A percentile compares a stretch with the other conserved stretches of the same genome.
Evolutionary conservation across 768 basidiomycete species (phyloP).

Genomic region (Vararia minispora): DNA sequence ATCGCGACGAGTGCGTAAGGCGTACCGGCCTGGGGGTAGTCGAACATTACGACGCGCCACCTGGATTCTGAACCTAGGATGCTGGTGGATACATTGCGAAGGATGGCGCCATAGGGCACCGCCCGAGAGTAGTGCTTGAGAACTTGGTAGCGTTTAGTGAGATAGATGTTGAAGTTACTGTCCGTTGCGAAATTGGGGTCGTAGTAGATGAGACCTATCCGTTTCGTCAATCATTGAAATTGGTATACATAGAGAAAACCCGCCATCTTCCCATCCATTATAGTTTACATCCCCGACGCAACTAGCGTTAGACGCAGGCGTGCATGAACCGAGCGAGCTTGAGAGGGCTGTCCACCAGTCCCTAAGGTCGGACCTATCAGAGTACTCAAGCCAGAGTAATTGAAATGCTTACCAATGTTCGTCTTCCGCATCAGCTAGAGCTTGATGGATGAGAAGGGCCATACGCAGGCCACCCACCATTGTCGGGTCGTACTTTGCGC

Average conservation of each 20-base stretch:
- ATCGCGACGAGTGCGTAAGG: too few species aligned
- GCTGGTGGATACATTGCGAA: too few species aligned
- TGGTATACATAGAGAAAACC: neutral
- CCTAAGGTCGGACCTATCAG: too few species aligned
- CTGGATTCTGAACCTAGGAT: too few species aligned
- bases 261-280: slow-evolving; percentile 31
- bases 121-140: slow-evolving; percentile 18
- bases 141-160: slow-evolving; percentile 16
- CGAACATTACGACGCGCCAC: too few species aligned
- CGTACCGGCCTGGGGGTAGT: too few species aligned
- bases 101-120: too few species aligned
- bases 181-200: slow-evolving; percentile 23
- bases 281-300: slow-evolving; percentile 28
- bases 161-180: slow-evolving; percentile 12
- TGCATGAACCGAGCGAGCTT: slow-evolving; percentile 29
- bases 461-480: slow-evolving; percentile 16
- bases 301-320: slow-evolving; percentile 22
- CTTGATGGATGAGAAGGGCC: slow-evolving; percentile 14
- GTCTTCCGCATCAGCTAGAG: slow-evolving; percentile 14
- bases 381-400: neutral
- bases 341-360: slow-evolving; percentile 11
- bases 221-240: too few species aligned
- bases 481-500: slow-evolving; percentile 13
- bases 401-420: neutral
- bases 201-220: slow-evolving; percentile 29